Conservation (phyloP, 805 yeast genomes). For the Isabelozyma pseudorhagii region DNA sequence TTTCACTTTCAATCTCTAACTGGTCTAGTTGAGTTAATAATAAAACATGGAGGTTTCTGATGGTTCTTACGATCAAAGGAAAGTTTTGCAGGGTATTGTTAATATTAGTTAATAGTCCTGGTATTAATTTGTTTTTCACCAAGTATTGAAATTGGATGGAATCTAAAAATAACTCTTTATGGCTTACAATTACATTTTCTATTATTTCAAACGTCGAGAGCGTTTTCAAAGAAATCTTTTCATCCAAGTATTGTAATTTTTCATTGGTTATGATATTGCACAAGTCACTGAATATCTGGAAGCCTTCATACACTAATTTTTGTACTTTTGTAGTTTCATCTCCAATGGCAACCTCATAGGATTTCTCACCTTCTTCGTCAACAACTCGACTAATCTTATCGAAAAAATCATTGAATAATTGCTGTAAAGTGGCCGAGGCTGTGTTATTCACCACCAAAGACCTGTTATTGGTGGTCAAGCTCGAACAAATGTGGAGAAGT, state of each 20-base stretch:
- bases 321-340: constrained; percentile 41
- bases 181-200: constrained; percentile 73
- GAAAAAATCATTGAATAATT: constrained; percentile 71
- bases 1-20: constrained; percentile 76
- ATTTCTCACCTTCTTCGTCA: constrained; percentile 1
- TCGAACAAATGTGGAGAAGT: constrained; percentile 65
- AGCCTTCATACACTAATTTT: constrained; percentile 64
- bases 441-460: constrained; percentile 80
- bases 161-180: constrained; percentile 48
- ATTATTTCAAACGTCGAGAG: constrained; percentile 74
- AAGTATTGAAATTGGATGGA: constrained; percentile 67
- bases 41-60: constrained; percentile 65
- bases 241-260: constrained; percentile 50
- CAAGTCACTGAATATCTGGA: constrained; percentile 65
- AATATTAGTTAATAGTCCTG: constrained; percentile 67
- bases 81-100: constrained; percentile 54
- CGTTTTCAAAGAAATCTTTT: constrained; percentile 52
- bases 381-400: constrained; percentile 49
- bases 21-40: constrained; percentile 54
- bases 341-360: constrained; percentile 31
- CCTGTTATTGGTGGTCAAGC: constrained; percentile 65
- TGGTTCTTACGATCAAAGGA: constrained; percentile 68
- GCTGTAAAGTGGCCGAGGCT: constrained; percentile 91
- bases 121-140: constrained; percentile 67
- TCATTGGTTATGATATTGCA: constrained; percentile 64